Percentiles rank a stretch among this genome's conserved stretches.
phyloP scores from a whole-genome alignment of 1,284 basidiomycete species.

The Golubevia pallescens region DNA sequence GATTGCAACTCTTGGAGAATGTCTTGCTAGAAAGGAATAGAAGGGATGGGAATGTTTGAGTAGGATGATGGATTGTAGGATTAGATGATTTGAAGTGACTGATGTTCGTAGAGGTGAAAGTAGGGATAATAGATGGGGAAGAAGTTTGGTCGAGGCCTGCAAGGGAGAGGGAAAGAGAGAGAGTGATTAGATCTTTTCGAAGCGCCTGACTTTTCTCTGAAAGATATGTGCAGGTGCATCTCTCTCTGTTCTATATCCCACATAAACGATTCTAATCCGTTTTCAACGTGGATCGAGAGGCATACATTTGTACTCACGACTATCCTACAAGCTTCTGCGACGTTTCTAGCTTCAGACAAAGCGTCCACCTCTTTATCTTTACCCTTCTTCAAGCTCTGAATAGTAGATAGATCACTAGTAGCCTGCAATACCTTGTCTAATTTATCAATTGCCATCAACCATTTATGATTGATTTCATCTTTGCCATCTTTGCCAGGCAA shows the following conservation, averaged over 20 bases:
- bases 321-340: not conserved
- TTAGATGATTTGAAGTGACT: slow-evolving; percentile 89
- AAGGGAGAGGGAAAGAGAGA: too few species aligned
- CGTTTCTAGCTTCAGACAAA: not conserved
- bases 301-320: too few species aligned
- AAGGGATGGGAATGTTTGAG: slow-evolving; percentile 79
- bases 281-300: too few species aligned
- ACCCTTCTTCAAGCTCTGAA: not conserved
- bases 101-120: slow-evolving; percentile 81
- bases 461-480: not conserved
- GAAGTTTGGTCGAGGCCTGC: slow-evolving; percentile 84
- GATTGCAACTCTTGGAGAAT: slow-evolving; percentile 79
- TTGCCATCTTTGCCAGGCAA: not conserved
- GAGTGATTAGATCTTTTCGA: too few species aligned
- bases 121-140: slow-evolving; percentile 82
- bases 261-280: too few species aligned
- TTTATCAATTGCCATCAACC: not conserved
- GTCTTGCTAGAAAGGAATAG: slow-evolving; percentile 83
- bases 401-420: not conserved
- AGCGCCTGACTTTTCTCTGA: too few species aligned
- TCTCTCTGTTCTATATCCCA: too few species aligned
- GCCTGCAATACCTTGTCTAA: not conserved
- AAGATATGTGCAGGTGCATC: too few species aligned
- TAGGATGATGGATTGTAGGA: slow-evolving; percentile 85
- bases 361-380: not conserved